Base-by-base conservation (phyloP, 805 yeast genomes). In the Kuraishia cidri region DNA sequence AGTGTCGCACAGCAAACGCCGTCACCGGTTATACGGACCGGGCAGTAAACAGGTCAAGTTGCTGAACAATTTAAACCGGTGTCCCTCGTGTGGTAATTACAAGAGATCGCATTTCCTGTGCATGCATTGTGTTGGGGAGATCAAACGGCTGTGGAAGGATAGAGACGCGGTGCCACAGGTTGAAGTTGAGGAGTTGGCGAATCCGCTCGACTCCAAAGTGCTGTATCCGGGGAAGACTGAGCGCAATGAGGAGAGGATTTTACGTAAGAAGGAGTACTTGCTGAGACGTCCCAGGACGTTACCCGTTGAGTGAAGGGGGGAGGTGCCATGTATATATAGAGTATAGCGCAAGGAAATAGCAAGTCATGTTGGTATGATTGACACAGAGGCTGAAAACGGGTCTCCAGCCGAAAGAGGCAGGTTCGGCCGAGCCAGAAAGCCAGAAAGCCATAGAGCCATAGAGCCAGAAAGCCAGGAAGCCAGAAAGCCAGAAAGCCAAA, bases 1-100 rank as follows among this genome's bases (percentile, higher is more conserved):
- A 57, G 76, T 76, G 2, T 86, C 97, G 6, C 85, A 86, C 54
- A 75, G 75, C 61, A 83, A 85, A 56, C 82, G 84, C 49, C 78
- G 97, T 57, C 79, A 74, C 52, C 76, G 88, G 60, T 75, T 81
- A 44, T 73, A 84, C 43, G 87, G 86, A 6, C 85, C 90, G 4
- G 94, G 84, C 8, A 69, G 75, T 37, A 90, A 86, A 54, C 92
- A 87, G 45, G 63, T 84, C 43, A 75, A 83, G 53, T 77, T 79
- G 32, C 66, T 83, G 42, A 72, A 77, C 35, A 79, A 84, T 51
- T 64, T 92, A 48, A 85, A 81, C 40, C 73, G 94, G 54, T 90
- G 98, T 54, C 97, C 97, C 3, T 80, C 95, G 0, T 90, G 98
- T 62, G 98, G 98, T 28, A 80, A 83, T 40, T 80, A 75, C 46